Conservation (phyloP, 139 green algal genomes). For the Chlamydomonas eustigma region DNA sequence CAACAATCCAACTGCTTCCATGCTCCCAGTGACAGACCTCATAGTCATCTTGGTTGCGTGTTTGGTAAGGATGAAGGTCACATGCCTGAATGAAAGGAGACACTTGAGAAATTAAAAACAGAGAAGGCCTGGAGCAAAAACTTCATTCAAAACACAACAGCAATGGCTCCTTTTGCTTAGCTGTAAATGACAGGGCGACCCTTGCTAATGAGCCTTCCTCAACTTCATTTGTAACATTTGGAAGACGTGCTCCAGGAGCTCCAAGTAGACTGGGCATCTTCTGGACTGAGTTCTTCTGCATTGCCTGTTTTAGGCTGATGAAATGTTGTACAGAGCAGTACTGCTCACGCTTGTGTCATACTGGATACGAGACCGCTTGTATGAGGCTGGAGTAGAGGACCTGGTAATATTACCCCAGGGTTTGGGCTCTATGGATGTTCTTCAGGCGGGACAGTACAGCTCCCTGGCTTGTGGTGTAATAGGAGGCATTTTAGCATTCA, state of each 20-base stretch:
- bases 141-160: no score
- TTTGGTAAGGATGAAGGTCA: slow-evolving; percentile 13
- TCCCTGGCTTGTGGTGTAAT: not conserved
- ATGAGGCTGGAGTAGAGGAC: slow-evolving; percentile 26
- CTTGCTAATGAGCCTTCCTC: no score
- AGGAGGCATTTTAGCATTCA: slow-evolving; percentile 3
- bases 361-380: slow-evolving; percentile 38
- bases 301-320: no score
- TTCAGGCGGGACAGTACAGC: slow-evolving; percentile 3
- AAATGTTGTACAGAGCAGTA: slow-evolving; percentile 62
- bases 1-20: slow-evolving; percentile 8
- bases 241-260: no score
- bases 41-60: slow-evolving; percentile 12
- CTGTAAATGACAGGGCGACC: no score
- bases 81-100: not conserved
- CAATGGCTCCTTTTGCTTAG: no score
- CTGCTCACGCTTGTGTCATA: slow-evolving; percentile 35
- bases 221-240: no score
- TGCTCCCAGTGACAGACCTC: slow-evolving; percentile 3
- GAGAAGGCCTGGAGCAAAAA: no score
- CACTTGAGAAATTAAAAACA: no score
- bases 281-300: no score
- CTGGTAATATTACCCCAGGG: not conserved
- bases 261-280: no score
- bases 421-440: not conserved